Base-by-base conservation (phyloP, 129 eudicot genomes). In the Helianthus tuberosus region DNA sequence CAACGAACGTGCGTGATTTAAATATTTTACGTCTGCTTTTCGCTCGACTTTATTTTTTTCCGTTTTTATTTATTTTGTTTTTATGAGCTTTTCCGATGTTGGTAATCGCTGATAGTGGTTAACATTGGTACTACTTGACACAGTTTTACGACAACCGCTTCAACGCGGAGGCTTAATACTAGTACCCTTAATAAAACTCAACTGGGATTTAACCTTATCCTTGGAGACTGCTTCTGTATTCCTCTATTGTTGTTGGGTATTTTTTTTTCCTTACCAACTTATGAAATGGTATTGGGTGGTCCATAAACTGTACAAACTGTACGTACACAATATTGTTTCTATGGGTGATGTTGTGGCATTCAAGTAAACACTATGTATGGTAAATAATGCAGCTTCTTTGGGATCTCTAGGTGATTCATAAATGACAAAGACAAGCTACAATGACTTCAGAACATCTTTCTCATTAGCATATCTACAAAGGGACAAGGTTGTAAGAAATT, bases 331-430 rank as follows among this genome's bases (percentile, higher is more conserved):
- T 55, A 20, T 8, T 55, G 62, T 20, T 20, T 55, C 2, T 20
- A 55, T 20, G 62, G 5, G 12, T 55, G 62, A 55, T 55, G 17
- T 55, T 55, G 23, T 29, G 43, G 65, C 65, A 25, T 27, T 27
- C 41, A 11, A 59, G 65, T 27, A 8, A 59, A 29, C 65, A 59
- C 10, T 12, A 6, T 11, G 29, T 27, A 8, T 20, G 36, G 63
- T 57, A 57, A 9, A 23, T 59, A 59, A 59, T 59, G 65, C 65
- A 27, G 65, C 10, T 60, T 60, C 8, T 60, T 60, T 60, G 43
- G 65, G 65, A 60, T 60, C 65, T 60, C 65, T 60, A 60, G 15
- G 65, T 60, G 65, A 29, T 60, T 59, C 39, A 15, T 60, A 60
- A 60, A 60, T 60, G 65, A 60, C 65, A 60, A 58, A 58, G 38